A percentile compares a stretch with the other conserved stretches of the same genome.
Conservation (phyloP, 768 basidiomycete species). For the Solioccasus polychromus region DNA sequence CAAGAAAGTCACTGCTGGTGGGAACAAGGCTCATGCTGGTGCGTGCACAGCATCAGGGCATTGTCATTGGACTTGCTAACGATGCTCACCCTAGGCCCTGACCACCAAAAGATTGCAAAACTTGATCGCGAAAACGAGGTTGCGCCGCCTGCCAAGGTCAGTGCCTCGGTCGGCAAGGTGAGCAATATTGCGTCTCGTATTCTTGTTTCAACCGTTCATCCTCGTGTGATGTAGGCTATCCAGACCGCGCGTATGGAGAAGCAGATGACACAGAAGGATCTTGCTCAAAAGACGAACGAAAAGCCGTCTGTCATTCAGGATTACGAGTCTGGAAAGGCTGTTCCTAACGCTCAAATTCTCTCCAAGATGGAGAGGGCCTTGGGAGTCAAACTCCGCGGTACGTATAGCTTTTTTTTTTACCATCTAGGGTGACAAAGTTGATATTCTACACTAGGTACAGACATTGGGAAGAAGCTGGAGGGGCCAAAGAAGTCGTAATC, state of each 20-base stretch:
- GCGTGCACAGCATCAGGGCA: constrained; percentile 11
- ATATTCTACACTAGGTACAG: constrained; percentile 45
- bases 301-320: constrained; percentile 86
- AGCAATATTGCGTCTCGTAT: constrained; percentile 12
- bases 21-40: constrained; percentile 80
- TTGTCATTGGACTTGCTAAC: not conserved
- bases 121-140: constrained; percentile 95
- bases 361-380: constrained; percentile 84
- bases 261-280: constrained; percentile 85
- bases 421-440: constrained; percentile 1
- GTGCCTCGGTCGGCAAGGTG: constrained; percentile 70
- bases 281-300: constrained; percentile 92
- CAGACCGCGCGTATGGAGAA: constrained; percentile 75
- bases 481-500: constrained; percentile 68
- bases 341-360: constrained; percentile 84
- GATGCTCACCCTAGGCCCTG: constrained; percentile 57
- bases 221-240: constrained; percentile 57
- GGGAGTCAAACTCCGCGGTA: constrained; percentile 87
- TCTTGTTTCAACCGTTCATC: constrained; percentile 1
- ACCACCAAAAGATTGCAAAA: constrained; percentile 92
- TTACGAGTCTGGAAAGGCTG: constrained; percentile 84
- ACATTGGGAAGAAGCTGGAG: constrained; percentile 87
- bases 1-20: constrained; percentile 67
- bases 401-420: constrained; percentile 21
- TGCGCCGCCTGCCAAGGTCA: constrained; percentile 83